These are phyloP conservation scores for Ophryocystis elektroscirrha DNA, from an alignment of 169 alveolate genomes.

Conservation along the genomic window DNA sequence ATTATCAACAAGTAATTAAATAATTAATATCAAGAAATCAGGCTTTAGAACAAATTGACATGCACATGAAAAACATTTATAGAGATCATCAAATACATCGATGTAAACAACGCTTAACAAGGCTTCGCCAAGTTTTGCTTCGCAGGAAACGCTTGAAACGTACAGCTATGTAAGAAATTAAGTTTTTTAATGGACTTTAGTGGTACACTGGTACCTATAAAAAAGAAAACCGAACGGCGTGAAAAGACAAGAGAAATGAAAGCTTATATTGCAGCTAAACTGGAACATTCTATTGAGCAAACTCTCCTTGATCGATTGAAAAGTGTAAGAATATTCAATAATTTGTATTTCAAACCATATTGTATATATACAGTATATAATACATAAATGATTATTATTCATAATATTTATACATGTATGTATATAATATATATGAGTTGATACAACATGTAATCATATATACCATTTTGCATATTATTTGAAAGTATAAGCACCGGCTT, in stretches of 20 bases:
- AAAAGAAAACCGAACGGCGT: constrained; percentile 91
- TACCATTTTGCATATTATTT: no score
- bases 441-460: no score
- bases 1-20: constrained; percentile 28
- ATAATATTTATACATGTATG: no score
- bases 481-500: no score
- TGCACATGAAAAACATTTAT: constrained; percentile 66
- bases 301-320: constrained; percentile 68
- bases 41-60: constrained; percentile 75
- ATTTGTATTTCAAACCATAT: not conserved
- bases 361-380: constrained; percentile 2
- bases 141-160: constrained; percentile 55
- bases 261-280: constrained; percentile 87
- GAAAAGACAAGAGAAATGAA: constrained; percentile 78
- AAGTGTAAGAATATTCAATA: constrained; percentile 2
- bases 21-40: constrained; percentile 3
- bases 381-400: no score
- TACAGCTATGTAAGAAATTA: not conserved
- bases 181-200: not conserved
- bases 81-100: constrained; percentile 73
- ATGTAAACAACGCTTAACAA: constrained; percentile 80
- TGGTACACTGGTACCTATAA: constrained; percentile 56
- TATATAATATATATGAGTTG: no score
- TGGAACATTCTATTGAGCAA: constrained; percentile 79
- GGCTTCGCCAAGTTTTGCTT: constrained; percentile 73